Conservation (phyloP, 2,329 filamentous ascomycete species). For the Nothomitra cinnamomea region DNA sequence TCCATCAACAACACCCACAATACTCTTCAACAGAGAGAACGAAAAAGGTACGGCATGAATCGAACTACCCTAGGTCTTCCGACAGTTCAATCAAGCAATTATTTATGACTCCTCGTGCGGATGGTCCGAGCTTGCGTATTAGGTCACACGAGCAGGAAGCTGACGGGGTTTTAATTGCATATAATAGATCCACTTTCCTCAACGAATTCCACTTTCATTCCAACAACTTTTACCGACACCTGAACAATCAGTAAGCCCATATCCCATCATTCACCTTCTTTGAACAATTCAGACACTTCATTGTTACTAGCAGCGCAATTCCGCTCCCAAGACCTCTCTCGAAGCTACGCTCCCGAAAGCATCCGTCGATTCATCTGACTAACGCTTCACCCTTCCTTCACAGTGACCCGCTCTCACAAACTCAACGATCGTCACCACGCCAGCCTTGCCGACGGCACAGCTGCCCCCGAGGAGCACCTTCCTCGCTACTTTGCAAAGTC, state of each 20-base stretch:
- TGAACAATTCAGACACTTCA: background rate
- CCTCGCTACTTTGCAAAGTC: conserved; percentile 89
- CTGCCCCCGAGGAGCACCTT: conserved; percentile 50
- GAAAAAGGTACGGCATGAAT: background rate
- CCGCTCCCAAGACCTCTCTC: background rate
- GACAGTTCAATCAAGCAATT: background rate
- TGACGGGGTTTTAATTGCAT: background rate
- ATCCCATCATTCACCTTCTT: conserved; percentile 4
- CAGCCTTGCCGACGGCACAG: conserved; percentile 57
- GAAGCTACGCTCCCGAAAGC: background rate
- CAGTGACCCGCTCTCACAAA: conserved; percentile 98
- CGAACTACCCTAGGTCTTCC: background rate
- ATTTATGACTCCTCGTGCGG: background rate
- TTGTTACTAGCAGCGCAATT: background rate
- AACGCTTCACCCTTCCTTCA: background rate
- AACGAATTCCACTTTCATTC: background rate
- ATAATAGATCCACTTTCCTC: background rate
- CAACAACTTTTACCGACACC: background rate
- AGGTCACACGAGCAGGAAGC: conserved; percentile 5
- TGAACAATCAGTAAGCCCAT: conserved; percentile 2
- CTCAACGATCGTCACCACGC: conserved; percentile 83
- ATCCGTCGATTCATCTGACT: background rate
- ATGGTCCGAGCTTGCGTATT: background rate
- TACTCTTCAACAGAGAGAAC: background rate
- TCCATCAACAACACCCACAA: background rate